Evolutionary conservation across 495 filamentous ascomycete genomes (phyloP).

Genomic region (Chlorociboria aeruginascens): DNA sequence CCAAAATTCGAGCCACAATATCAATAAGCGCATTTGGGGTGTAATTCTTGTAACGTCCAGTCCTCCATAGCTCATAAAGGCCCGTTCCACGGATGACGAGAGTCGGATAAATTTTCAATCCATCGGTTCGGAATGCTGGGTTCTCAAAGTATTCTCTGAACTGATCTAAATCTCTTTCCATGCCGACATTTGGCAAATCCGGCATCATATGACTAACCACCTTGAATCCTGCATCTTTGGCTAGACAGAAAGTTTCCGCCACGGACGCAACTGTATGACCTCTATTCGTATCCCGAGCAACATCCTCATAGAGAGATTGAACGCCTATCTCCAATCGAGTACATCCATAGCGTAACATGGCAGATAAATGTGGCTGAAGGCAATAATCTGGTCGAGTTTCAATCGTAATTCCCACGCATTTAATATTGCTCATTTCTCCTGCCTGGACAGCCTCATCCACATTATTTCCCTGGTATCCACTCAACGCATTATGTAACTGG

Average conservation of each 20-base stretch:
- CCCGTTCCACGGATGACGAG: slow-evolving; percentile 95
- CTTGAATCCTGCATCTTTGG: slow-evolving; percentile 97
- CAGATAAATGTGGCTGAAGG: slow-evolving; percentile 76
- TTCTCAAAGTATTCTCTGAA: slow-evolving; percentile 98
- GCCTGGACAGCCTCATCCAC: slow-evolving; percentile 91
- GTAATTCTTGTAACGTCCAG: slow-evolving; percentile 95
- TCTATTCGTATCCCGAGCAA: slow-evolving; percentile 94
- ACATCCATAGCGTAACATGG: slow-evolving; percentile 94
- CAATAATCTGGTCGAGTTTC: slow-evolving; percentile 97
- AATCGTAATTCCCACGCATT: slow-evolving; percentile 97
- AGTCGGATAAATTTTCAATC: slow-evolving; percentile 95
- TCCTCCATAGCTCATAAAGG: slow-evolving; percentile 94
- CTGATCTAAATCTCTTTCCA: slow-evolving; percentile 94
- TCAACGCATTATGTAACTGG: slow-evolving; percentile 90
- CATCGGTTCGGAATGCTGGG: slow-evolving; percentile 93
- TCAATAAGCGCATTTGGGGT: slow-evolving; percentile 94
- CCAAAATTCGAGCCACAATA: slow-evolving; percentile 86
- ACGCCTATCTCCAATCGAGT: slow-evolving; percentile 91
- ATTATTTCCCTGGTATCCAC: slow-evolving; percentile 78
- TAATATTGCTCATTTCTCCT: slow-evolving; percentile 86
- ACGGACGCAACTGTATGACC: slow-evolving; percentile 93
- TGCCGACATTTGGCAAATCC: slow-evolving; percentile 92
- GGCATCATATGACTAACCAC: slow-evolving; percentile 99
- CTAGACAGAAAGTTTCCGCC: slow-evolving; percentile 83
- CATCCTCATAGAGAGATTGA: slow-evolving; percentile 94